Percentiles rank a stretch among this genome's conserved stretches.
Evolutionary conservation across 768 basidiomycete species (phyloP).

Genomic region (Kwoniella newhampshirensis): DNA sequence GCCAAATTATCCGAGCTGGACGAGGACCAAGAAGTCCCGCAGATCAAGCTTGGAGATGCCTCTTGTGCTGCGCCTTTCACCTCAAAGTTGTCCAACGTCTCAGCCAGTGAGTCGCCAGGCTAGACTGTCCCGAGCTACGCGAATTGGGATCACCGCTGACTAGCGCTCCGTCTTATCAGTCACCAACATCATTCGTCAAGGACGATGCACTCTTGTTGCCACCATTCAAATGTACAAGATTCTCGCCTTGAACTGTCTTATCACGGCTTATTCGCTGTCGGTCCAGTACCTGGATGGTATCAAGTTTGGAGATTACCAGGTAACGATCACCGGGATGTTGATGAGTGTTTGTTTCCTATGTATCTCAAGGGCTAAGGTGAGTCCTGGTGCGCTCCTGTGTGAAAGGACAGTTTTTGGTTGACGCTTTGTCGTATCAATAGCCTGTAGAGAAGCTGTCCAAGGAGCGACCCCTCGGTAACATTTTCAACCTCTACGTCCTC

Average conservation of each 20-base stretch:
- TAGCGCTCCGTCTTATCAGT: constrained; percentile 59
- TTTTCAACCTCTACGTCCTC: constrained; percentile 94
- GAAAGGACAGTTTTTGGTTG: not conserved
- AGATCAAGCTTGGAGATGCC: constrained; percentile 99
- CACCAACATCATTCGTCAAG: constrained; percentile 95
- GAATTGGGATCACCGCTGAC: not conserved
- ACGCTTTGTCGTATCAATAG: constrained; percentile 55
- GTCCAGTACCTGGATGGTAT: constrained; percentile 98
- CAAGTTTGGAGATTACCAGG: constrained; percentile 98
- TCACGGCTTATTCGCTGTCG: constrained; percentile 96
- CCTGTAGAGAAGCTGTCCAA: constrained; percentile 94
- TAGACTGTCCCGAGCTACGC: too few species aligned
- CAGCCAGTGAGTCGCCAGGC: constrained; percentile 71
- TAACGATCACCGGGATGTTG: constrained; percentile 91
- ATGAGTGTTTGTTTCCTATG: constrained; percentile 99
- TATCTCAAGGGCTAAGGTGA: constrained; percentile 92
- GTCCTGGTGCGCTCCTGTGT: constrained; percentile 30
- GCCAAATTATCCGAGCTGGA: constrained; percentile 89
- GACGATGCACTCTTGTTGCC: constrained; percentile 95
- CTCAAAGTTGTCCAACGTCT: constrained; percentile 94
- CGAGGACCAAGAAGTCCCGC: constrained; percentile 85
- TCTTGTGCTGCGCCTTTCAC: constrained; percentile 99
- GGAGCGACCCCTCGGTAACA: constrained; percentile 89
- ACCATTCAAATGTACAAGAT: constrained; percentile 99
- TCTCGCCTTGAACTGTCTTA: constrained; percentile 92